Percentiles rank a stretch among this genome's conserved stretches.
phyloP scores from a whole-genome alignment of 2,329 filamentous ascomycete genomes.

The Fusarium sp. region DNA sequence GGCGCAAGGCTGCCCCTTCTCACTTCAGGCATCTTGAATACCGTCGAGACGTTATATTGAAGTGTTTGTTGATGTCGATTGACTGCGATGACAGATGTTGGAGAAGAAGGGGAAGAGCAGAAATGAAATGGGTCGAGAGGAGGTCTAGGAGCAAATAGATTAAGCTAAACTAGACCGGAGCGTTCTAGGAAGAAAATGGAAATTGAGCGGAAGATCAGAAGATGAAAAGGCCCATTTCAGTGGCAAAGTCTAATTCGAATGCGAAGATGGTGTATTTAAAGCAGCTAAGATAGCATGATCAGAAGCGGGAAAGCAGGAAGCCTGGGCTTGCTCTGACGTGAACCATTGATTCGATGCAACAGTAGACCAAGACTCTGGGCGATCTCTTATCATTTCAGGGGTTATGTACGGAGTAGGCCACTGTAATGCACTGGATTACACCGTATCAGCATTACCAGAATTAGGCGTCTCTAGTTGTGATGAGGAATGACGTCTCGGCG shows the following conservation, averaged over 20 bases:
- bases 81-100: conserved; percentile 1
- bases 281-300: not conserved
- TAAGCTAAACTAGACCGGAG: conserved; percentile 16
- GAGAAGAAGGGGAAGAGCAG: not conserved
- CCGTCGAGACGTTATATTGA: not conserved
- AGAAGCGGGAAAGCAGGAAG: not conserved
- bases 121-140: conserved; percentile 5
- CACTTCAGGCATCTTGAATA: conserved; percentile 51
- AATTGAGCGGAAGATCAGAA: conserved; percentile 3
- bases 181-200: conserved; percentile 13
- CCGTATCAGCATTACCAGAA: not conserved
- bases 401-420: too few species aligned
- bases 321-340: conserved; percentile 13
- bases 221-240: conserved; percentile 18
- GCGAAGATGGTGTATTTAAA: conserved; percentile 3
- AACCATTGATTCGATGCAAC: too few species aligned
- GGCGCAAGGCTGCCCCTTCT: conserved; percentile 48
- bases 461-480: conserved; percentile 2
- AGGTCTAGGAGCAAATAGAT: conserved; percentile 5
- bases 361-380: too few species aligned
- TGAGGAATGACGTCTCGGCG: conserved; percentile 35
- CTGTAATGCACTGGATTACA: not conserved
- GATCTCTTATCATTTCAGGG: too few species aligned
- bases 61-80: conserved; percentile 6
- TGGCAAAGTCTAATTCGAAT: conserved; percentile 36